Base-by-base conservation (phyloP, 2,329 filamentous ascomycete species). In the Fusarium sp. region DNA sequence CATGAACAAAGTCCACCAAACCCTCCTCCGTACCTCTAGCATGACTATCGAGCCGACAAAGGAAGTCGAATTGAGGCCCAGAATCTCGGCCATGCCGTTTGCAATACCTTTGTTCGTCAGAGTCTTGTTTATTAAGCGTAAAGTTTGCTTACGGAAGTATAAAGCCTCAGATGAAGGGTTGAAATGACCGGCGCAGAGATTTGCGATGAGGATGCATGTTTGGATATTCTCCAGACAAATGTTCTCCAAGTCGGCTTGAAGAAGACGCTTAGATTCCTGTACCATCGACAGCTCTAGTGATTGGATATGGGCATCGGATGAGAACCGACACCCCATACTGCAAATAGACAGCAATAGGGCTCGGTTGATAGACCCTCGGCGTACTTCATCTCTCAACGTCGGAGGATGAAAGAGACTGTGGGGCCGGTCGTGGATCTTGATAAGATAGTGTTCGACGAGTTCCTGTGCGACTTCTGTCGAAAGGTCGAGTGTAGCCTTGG, bases 1-100 rank as follows among this genome's bases (percentile, higher is more conserved):
- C 60, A 66, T 63, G 43, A 63, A 70, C 0, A 73, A 37, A 3
- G 71, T 58, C 60, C 69, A 70, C 69, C 69, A 71, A 0, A 59
- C 41, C 9, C 71, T 50, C 23, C 60, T 44, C 12, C 48, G 56
- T 5, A 62, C 39, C 16, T 73, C 71, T 11, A 31, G 60, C 5
- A 36, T 18, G 0, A 50, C 47, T 23, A 50, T 27, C 2, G 47
- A 50, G 13, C 23, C 47, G 3, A 36, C 34, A 8, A 41, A 15
- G 3, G 48, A 12, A 1, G 43, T 30, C 3, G 48, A 31, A 31
- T 54, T 50, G 16, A 66, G 37, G 18, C 48, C 30, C n/a, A 50
- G 31, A 18, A 50, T 50, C 30, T 50, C 30, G 6, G 31, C 47
- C 47, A 50, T 50, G 47, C 47, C 34, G 23, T 50, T 50, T 1